Evolutionary conservation across 108 stramenopile genomes (phyloP).

Genomic region (Bacterosira constricta): DNA sequence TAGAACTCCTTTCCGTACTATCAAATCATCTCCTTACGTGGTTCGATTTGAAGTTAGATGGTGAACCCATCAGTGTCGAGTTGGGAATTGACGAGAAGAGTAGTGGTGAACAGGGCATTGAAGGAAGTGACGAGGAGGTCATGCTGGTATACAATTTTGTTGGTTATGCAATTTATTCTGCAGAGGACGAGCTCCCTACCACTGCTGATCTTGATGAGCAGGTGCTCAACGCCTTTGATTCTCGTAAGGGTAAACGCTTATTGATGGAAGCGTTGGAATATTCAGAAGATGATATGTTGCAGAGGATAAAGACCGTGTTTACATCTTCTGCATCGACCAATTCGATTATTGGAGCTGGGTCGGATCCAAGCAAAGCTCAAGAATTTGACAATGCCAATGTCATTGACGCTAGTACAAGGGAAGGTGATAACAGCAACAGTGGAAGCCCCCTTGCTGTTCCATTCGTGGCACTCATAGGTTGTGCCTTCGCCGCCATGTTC

Average conservation of each 20-base stretch:
- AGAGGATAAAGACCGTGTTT: background rate
- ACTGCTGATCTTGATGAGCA: background rate
- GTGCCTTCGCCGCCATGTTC: background rate
- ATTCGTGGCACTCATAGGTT: background rate
- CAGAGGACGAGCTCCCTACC: background rate
- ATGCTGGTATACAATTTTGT: background rate
- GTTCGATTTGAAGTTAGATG: background rate
- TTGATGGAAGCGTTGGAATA: slow-evolving; percentile 2
- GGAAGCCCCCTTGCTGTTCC: background rate
- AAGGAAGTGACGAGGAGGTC: background rate
- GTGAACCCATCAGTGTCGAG: background rate
- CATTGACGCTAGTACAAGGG: background rate
- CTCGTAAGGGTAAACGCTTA: background rate
- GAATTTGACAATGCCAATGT: no score
- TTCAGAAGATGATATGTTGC: background rate
- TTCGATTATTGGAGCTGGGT: no score
- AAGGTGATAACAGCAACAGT: background rate
- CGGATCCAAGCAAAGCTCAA: no score
- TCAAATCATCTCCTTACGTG: background rate
- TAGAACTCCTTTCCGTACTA: slow-evolving; percentile 1
- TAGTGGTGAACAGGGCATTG: background rate
- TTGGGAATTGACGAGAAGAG: background rate
- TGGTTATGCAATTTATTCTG: background rate
- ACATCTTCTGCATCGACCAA: background rate
- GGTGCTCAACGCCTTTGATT: background rate